Evolutionary conservation across 2,329 filamentous ascomycete species (phyloP), one percentile per base, ranked within the genome.

Genomic region (Cladorrhinum sp.): DNA sequence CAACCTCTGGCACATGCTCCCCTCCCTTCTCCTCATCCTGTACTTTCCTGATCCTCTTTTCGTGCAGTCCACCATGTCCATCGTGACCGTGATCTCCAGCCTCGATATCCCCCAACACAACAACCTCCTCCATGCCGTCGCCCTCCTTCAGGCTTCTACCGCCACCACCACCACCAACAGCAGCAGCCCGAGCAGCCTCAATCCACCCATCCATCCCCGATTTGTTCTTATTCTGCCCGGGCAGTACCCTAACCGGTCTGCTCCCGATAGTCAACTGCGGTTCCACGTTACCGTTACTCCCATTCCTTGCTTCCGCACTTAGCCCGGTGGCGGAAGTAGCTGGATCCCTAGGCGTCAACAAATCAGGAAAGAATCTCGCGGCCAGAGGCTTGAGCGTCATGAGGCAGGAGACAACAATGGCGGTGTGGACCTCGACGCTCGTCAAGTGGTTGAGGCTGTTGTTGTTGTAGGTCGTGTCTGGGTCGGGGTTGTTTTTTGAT

Each of bases 351-450:
- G 52, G 29, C 2, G 38, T 38, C 8, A 68, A 48, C 13, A 68
- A 38, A n/a, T 36, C 20, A 1, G 67, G 67, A 29, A 65, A 66
- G 27, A 67, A 60, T 13, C 69, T 74, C 22, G 74, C 71, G 20
- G 71, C 57, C 7, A 75, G 69, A 2, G 74, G 74, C 51, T 74
- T 75, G 9, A 76, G 71, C 5, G 73, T 75, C 56, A 73, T 72
- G 45, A 72, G 64, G 60, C 70, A 74, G 38, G 73, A 70, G 38
- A 72, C 70, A 23, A 70, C 65, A 50, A 76, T 74, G 59, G 70
- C 71, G 3, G 69, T 67, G 63, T 74, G 70, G 38, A 71, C 66
- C 53, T 76, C 74, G 60, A 75, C 59, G 24, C 62, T 61, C 50
- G 72, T 74, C 69, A 71, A 72, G 61, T 73, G 71, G 27, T 65